Evolutionary conservation across 1,284 basidiomycete genomes (phyloP), one percentile per base, ranked within the genome.

Genomic region (Stereum hirsutum): DNA sequence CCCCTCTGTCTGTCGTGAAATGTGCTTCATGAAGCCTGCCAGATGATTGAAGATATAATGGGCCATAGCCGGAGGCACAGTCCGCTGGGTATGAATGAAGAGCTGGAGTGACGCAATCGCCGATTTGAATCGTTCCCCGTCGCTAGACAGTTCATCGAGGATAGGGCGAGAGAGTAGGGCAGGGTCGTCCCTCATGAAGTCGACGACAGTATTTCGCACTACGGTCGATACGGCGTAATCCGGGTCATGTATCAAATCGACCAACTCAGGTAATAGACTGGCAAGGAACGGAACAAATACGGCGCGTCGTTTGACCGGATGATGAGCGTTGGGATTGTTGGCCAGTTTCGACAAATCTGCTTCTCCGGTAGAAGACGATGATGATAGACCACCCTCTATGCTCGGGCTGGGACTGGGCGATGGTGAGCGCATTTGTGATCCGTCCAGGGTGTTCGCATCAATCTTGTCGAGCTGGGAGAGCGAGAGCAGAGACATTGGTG

Each of bases 121-220:
- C 35, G 57, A 53, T 2, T 61, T 51, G 12, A 78, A 58, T 34
- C 70, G 68, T 17, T 63, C 61, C 11, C 72, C 64, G 28, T 76
- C 70, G 5, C 68, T 71, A 2, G 68, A 64, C 6, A 89, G 61
- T 12, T 70, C 59, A 48, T 87, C 81, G 41, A 85, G 68, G 12
- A 80, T 63, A 4, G 81, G 73, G n/a, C 84, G 70, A 11, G 75
- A 67, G 12, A 88, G 62, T 6, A 83, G 62, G 15, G 69, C 64
- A 2, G 85, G 77, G 52, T 90, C 87, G 52, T 87, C 83, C 20
- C 84, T 70, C 74, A 89, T 83, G 26, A 84, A 59, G 47, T 86
- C 76, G n/a, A 81, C 51, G 17, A 88, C 54, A 4, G 78, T 60
- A 35, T 70, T 71, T 24, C 74, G 69, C 6, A 84, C 78, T 0